Evolutionary conservation across 208 protist species (phyloP), one percentile per base, ranked within the genome.

Genomic region (Wallacemonas sp.): DNA sequence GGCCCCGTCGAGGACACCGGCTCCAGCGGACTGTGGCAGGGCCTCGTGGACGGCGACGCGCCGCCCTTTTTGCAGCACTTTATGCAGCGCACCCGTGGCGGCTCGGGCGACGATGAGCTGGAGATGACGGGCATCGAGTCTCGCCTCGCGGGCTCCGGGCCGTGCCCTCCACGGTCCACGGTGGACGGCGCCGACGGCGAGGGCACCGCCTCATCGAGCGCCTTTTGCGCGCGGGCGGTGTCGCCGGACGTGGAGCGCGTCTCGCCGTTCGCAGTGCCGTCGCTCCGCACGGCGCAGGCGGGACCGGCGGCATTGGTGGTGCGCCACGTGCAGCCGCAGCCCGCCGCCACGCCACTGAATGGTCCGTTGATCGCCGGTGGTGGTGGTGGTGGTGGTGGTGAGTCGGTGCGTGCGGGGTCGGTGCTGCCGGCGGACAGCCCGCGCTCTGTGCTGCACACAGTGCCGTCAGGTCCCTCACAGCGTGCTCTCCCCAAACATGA

Each of bases 11-110:
- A 48, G 11, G 42, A 7, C 16, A 22, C 10, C 42, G 5, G 16
- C 42, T 5, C 16, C 11, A 5, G n/a, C n/a, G 16, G n/a, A 8
- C 25, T 5, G 26, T 20, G 7, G 48, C 23, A 32, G 48, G 25
- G 48, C 8, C 20, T 55, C 20, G 20, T 55, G 5, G 48, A 55
- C 48, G n/a, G 48, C 20, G 48, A 55, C 18, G 48, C 48, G 4
- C 48, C 48, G 48, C 48, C 48, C 23, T 55, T 55, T 18, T 31
- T 55, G 18, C 48, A 55, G 11, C 48, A 18, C 20, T 32, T 25
- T 22, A 22, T 55, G 23, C 5, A 55, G 25, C 7, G 25, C 5
- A 32, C 48, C 20, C 25, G 3, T 4, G 48, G 14, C 26, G 7
- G 4, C 16, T 22, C 42, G 16, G n/a, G 42, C n/a, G 42, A 22